phyloP scores from a whole-genome alignment of 1,284 basidiomycete species.

The Microbotryum scabiosae region DNA sequence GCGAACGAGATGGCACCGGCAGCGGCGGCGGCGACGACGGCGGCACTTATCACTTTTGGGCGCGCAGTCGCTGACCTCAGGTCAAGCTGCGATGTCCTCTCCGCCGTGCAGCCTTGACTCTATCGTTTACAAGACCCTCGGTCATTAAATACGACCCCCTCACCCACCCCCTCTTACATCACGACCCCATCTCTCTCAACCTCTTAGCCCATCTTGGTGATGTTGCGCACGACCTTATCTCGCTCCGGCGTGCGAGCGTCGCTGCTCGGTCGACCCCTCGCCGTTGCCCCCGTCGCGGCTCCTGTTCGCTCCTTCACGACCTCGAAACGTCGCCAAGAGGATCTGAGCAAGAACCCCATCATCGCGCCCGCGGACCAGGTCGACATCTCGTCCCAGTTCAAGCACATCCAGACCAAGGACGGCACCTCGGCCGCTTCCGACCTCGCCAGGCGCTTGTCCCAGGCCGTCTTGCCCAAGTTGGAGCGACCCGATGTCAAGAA shows the following conservation, averaged over 20 bases:
- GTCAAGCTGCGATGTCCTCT: neutral
- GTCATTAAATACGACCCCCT: slow-evolving; percentile 6
- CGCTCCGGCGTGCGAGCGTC: slow-evolving; percentile 10
- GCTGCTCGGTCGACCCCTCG: slow-evolving; percentile 9
- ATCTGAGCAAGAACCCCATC: slow-evolving; percentile 14
- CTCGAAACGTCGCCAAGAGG: slow-evolving; percentile 7
- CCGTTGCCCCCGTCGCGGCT: neutral
- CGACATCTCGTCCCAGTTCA: slow-evolving; percentile 31
- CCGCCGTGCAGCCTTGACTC: slow-evolving; percentile 18
- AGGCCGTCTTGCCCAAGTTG: slow-evolving; percentile 78
- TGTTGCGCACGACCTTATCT: slow-evolving; percentile 27
- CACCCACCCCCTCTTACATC: no score
- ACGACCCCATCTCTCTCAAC: neutral
- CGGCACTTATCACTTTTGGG: neutral
- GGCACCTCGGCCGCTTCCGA: slow-evolving; percentile 54
- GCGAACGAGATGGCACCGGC: neutral
- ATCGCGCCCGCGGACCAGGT: slow-evolving; percentile 16
- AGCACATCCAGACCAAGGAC: slow-evolving; percentile 31
- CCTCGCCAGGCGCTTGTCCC: slow-evolving; percentile 79
- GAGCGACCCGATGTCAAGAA: slow-evolving; percentile 82
- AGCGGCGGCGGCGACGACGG: no score
- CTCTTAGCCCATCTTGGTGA: neutral
- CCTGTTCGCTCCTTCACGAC: slow-evolving; percentile 15
- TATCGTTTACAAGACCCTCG: slow-evolving; percentile 27
- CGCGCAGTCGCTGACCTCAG: neutral